phyloP scores from a whole-genome alignment of 768 basidiomycete genomes.

The Tricholoma matsutake region DNA sequence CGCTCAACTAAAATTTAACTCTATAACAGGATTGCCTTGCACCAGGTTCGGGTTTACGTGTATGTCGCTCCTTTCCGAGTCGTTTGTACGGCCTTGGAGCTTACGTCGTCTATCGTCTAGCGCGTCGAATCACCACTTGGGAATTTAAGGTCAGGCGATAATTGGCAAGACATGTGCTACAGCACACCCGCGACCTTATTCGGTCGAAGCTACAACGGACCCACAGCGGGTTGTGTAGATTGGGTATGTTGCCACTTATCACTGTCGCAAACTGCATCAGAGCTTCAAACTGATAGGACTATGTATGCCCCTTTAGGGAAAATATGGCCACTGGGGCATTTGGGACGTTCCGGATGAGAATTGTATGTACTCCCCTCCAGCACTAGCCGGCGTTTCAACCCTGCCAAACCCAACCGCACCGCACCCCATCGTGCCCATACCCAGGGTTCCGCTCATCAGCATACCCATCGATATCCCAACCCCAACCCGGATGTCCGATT shows the following conservation, averaged over 20 bases:
- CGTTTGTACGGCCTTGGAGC: background rate
- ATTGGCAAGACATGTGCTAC: background rate
- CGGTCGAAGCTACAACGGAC: background rate
- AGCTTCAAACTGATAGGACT: background rate
- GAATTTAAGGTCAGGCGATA: background rate
- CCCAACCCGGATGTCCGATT: background rate
- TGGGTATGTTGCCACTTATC: slow-evolving; percentile 8
- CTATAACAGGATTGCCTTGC: background rate
- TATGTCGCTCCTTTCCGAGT: background rate
- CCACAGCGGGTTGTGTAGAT: background rate
- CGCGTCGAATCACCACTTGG: background rate
- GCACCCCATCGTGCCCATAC: background rate
- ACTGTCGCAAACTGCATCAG: background rate
- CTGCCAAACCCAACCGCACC: background rate
- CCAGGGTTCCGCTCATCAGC: background rate
- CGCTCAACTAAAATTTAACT: background rate
- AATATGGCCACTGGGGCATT: slow-evolving; percentile 6
- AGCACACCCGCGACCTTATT: background rate
- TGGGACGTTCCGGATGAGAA: slow-evolving; percentile 4
- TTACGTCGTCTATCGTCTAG: background rate
- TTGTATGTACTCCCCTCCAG: background rate
- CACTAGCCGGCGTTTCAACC: background rate
- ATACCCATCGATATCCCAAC: background rate
- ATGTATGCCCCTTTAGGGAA: background rate
- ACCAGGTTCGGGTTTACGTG: background rate